Evolutionary conservation across 2,329 filamentous ascomycete genomes (phyloP).

Genomic region (Trichoderma brevicompactum): DNA sequence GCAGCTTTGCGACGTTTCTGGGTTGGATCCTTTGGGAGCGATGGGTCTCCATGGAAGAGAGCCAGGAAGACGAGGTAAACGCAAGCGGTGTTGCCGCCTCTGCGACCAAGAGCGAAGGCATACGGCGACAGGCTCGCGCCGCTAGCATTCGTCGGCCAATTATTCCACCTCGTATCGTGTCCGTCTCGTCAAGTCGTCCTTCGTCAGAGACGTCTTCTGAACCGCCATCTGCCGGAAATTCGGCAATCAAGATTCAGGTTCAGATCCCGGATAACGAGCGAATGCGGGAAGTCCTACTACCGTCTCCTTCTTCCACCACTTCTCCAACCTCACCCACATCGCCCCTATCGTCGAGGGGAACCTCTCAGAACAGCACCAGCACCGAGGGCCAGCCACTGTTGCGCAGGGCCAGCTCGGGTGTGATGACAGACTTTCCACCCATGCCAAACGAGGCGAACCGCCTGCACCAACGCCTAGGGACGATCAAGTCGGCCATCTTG

Average conservation of each 20-base stretch:
- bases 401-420: slow-evolving; percentile 40
- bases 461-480: slow-evolving; percentile 65
- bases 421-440: slow-evolving; percentile 38
- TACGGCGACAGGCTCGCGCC: slow-evolving; percentile 43
- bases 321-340: slow-evolving; percentile 22
- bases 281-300: slow-evolving; percentile 25
- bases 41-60: slow-evolving; percentile 78
- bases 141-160: slow-evolving; percentile 46
- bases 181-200: slow-evolving; percentile 34
- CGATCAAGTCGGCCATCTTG: slow-evolving; percentile 87
- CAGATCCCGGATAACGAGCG: slow-evolving; percentile 19
- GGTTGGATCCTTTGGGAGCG: slow-evolving; percentile 92
- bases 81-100: slow-evolving; percentile 42
- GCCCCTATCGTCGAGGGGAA: neutral
- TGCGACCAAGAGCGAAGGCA: slow-evolving; percentile 41
- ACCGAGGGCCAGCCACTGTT: slow-evolving; percentile 32
- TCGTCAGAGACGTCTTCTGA: slow-evolving; percentile 36
- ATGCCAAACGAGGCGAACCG: slow-evolving; percentile 46
- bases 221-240: slow-evolving; percentile 49
- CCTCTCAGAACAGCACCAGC: slow-evolving; percentile 7
- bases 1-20: slow-evolving; percentile 78
- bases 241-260: slow-evolving; percentile 49
- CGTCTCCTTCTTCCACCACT: slow-evolving; percentile 47
- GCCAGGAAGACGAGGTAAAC: slow-evolving; percentile 48
- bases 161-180: slow-evolving; percentile 38